These are phyloP conservation scores for Arxiozyma bovina DNA, from an alignment of 1,139 yeast species.

Conservation along the genomic window DNA sequence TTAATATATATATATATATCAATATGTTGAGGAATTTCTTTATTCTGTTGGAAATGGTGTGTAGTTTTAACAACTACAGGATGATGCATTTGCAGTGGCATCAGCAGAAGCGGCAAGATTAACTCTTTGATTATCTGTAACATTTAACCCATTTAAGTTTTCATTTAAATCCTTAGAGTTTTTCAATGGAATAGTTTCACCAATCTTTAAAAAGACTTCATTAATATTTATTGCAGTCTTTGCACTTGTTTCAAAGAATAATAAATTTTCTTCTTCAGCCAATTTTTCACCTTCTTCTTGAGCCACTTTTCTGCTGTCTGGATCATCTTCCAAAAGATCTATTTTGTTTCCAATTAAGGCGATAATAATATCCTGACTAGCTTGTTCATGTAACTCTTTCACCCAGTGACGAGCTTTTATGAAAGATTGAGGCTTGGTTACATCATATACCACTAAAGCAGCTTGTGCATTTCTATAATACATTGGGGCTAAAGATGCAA, in stretches of 20 bases:
- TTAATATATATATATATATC: no score
- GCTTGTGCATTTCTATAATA: slow-evolving; percentile 98
- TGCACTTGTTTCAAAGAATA: slow-evolving; percentile 93
- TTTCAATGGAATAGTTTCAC: slow-evolving; percentile 42
- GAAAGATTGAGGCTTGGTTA: slow-evolving; percentile 94
- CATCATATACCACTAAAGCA: slow-evolving; percentile 90
- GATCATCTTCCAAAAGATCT: slow-evolving; percentile 49
- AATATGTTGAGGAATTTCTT: not conserved
- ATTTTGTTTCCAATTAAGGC: slow-evolving; percentile 91
- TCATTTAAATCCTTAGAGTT: slow-evolving; percentile 8
- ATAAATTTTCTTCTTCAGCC: slow-evolving; percentile 74
- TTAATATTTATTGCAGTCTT: slow-evolving; percentile 87
- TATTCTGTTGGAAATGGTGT: not conserved
- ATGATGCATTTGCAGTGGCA: slow-evolving; percentile 17
- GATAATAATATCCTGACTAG: slow-evolving; percentile 79
- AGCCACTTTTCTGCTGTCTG: slow-evolving; percentile 64
- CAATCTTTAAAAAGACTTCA: slow-evolving; percentile 86
- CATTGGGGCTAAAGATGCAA: slow-evolving; percentile 95
- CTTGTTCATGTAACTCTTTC: slow-evolving; percentile 91
- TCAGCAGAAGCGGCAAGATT: slow-evolving; percentile 15
- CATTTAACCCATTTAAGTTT: slow-evolving; percentile 11
- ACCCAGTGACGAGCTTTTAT: slow-evolving; percentile 99
- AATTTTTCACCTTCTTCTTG: slow-evolving; percentile 76
- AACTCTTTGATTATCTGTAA: slow-evolving; percentile 23
- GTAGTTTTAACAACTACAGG: slow-evolving; percentile 15